Percentiles rank a stretch among this genome's conserved stretches.
Evolutionary conservation across 2,329 filamentous ascomycete species (phyloP).

Genomic region (Apiospora kogelbergensis): DNA sequence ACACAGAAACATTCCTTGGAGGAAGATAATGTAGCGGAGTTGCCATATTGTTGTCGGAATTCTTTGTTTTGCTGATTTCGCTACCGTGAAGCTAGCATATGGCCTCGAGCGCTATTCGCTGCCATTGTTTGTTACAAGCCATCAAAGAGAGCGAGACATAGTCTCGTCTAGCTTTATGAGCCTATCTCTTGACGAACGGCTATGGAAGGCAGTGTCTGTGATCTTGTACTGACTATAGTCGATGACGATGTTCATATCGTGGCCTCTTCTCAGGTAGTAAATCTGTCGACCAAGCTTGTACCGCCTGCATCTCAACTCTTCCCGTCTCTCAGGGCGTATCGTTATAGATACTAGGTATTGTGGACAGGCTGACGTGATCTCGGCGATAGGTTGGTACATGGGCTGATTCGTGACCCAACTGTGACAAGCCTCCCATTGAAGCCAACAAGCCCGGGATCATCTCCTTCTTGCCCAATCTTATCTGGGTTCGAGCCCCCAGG

Average conservation of each 20-base stretch:
- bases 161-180: conserved; percentile 42
- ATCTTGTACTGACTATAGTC: conserved; percentile 35
- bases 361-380: conserved; percentile 22
- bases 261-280: conserved; percentile 9
- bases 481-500: conserved; percentile 14
- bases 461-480: conserved; percentile 4
- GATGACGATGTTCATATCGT: conserved; percentile 18
- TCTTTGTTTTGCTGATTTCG: conserved; percentile 51
- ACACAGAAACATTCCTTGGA: conserved; percentile 38
- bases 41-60: conserved; percentile 47
- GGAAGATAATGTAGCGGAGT: conserved; percentile 42
- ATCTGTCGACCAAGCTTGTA: conserved; percentile 3
- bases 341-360: not conserved
- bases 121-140: conserved; percentile 54
- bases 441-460: conserved; percentile 7
- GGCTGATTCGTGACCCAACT: conserved; percentile 14
- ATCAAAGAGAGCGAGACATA: conserved; percentile 37
- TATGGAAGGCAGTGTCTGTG: conserved; percentile 41
- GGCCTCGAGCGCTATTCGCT: conserved; percentile 61
- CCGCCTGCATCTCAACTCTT: conserved; percentile 11
- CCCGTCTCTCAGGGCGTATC: conserved; percentile 9
- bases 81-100: conserved; percentile 78
- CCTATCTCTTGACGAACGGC: conserved; percentile 46
- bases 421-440: conserved; percentile 8
- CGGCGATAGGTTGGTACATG: conserved; percentile 12